phyloP scores from a whole-genome alignment of 805 yeast species.

The Trichomonascus vanleenenianus region DNA sequence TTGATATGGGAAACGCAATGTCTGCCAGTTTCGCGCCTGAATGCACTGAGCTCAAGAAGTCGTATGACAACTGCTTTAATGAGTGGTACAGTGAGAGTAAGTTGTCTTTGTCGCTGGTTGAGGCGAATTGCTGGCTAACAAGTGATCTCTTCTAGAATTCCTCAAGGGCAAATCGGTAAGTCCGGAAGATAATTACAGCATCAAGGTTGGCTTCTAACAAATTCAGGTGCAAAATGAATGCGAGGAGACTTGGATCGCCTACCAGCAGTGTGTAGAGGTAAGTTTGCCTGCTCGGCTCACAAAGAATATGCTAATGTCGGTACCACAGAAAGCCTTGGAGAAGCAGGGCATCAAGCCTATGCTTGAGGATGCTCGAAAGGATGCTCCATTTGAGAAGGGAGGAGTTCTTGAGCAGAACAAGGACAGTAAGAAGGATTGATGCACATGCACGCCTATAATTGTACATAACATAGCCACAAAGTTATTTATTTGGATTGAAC shows the following conservation, averaged over 20 bases:
- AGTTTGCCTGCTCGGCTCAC: slow-evolving; percentile 16
- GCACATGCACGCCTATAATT: background rate
- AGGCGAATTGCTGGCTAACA: slow-evolving; percentile 3
- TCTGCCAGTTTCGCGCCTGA: slow-evolving; percentile 94
- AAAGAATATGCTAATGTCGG: slow-evolving; percentile 8
- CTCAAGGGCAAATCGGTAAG: slow-evolving; percentile 42
- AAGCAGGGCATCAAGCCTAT: slow-evolving; percentile 73
- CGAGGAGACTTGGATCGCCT: slow-evolving; percentile 78
- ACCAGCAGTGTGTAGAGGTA: slow-evolving; percentile 79
- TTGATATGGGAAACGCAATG: slow-evolving; percentile 59
- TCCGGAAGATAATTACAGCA: background rate
- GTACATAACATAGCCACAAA: background rate
- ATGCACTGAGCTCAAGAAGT: slow-evolving; percentile 78
- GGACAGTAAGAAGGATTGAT: background rate
- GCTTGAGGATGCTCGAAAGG: slow-evolving; percentile 82
- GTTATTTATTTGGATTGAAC: background rate
- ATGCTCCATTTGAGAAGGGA: slow-evolving; percentile 70
- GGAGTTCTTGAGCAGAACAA: slow-evolving; percentile 13
- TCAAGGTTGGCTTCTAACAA: background rate
- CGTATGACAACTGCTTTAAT: slow-evolving; percentile 90
- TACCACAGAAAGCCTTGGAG: slow-evolving; percentile 41
- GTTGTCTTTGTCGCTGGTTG: slow-evolving; percentile 17
- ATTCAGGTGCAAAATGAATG: slow-evolving; percentile 69
- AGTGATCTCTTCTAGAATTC: slow-evolving; percentile 26
- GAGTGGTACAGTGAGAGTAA: slow-evolving; percentile 85